These are phyloP conservation scores for Pseudonectria buxi DNA, from an alignment of 2,329 filamentous ascomycete genomes.

Conservation along the genomic window DNA sequence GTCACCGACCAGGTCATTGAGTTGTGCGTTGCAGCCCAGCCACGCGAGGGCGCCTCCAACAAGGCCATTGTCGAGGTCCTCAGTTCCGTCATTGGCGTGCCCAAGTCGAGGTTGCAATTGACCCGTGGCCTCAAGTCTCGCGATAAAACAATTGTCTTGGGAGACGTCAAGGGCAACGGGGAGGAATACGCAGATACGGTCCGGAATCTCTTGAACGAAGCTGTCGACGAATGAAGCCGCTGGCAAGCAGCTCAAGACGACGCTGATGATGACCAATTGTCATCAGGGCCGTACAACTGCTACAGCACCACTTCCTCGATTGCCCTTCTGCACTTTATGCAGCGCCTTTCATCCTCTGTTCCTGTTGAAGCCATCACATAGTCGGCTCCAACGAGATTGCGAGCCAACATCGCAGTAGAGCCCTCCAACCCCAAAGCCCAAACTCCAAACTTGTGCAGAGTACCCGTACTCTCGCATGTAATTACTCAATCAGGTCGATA, in stretches of 20 bases:
- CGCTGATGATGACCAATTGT: background rate
- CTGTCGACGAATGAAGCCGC: slow-evolving; percentile 10
- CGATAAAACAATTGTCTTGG: slow-evolving; percentile 53
- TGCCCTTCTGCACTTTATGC: no score
- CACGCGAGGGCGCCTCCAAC: slow-evolving; percentile 63
- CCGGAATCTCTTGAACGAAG: slow-evolving; percentile 22
- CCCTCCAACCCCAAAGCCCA: no score
- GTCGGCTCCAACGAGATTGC: no score
- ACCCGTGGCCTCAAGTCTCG: slow-evolving; percentile 56
- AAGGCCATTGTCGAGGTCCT: slow-evolving; percentile 57
- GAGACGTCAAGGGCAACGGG: slow-evolving; percentile 27
- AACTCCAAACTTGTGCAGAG: no score
- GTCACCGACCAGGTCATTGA: slow-evolving; percentile 53
- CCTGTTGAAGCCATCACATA: no score
- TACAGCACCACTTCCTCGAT: no score
- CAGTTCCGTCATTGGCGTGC: slow-evolving; percentile 51
- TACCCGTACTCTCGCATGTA: no score
- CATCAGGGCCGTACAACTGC: no score
- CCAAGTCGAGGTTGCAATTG: slow-evolving; percentile 58
- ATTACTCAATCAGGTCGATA: no score
- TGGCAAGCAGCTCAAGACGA: background rate
- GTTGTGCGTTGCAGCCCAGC: slow-evolving; percentile 58
- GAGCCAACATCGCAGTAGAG: no score
- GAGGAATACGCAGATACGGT: slow-evolving; percentile 21
- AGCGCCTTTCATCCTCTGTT: no score